A percentile compares a stretch with the other conserved stretches of the same genome.
phyloP scores from a whole-genome alignment of 768 basidiomycete genomes.

The Sporobolomyces phaffii region DNA sequence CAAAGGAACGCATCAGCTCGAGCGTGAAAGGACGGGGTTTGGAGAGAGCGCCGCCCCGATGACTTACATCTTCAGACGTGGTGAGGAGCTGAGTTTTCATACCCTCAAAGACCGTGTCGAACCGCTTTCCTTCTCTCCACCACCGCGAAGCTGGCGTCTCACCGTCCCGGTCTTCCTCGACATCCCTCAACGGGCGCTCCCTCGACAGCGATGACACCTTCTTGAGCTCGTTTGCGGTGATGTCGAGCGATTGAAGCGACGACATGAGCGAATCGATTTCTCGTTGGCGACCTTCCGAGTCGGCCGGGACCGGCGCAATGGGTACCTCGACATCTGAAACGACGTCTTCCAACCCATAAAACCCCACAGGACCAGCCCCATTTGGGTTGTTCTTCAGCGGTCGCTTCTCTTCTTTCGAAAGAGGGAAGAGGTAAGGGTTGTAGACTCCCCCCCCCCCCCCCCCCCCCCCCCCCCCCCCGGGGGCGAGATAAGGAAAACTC shows the following conservation, averaged over 20 bases:
- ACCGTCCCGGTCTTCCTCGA: background rate
- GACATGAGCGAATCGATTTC: constrained; percentile 13
- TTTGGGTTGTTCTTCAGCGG: too few species aligned
- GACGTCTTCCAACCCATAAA: too few species aligned
- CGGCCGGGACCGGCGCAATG: background rate
- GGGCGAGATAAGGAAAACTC: constrained; percentile 2
- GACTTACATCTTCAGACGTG: constrained; percentile 5
- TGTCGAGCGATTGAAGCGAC: background rate
- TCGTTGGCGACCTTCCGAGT: background rate
- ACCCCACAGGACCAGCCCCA: too few species aligned
- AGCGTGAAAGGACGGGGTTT: too few species aligned
- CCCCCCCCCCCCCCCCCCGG: too few species aligned
- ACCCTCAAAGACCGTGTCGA: constrained; percentile 21
- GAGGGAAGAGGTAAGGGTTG: background rate
- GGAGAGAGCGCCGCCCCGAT: too few species aligned
- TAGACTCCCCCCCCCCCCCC: too few species aligned
- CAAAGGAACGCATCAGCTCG: too few species aligned
- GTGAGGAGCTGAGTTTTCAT: background rate
- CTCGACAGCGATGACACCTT: constrained; percentile 17
- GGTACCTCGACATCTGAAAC: background rate
- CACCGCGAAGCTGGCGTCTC: background rate
- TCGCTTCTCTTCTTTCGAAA: too few species aligned
- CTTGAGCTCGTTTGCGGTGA: background rate
- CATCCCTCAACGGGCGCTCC: constrained; percentile 37
- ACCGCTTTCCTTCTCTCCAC: constrained; percentile 16